Evolutionary conservation across 306 rosid genomes (phyloP), one percentile per base, ranked within the genome.

Genomic region (Inga leiocalycina): DNA sequence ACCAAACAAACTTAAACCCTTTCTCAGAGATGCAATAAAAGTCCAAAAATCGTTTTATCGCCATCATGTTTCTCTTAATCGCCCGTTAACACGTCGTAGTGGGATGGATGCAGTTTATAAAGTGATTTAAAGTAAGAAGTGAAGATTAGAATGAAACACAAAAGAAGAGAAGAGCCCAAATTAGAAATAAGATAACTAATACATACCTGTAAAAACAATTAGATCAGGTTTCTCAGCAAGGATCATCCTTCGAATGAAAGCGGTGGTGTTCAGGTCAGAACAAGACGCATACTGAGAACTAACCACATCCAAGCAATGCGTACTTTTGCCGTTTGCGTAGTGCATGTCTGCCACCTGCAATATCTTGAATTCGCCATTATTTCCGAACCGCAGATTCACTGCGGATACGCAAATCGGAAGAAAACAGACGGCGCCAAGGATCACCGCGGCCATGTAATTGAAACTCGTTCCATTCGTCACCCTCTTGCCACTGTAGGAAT

Each of bases 311-410:
- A 48, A n/a, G 45, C 98, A 96, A n/a, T 76, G 88, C 69, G 98
- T 94, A 4, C 78, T 41, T 62, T 84, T 88, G 13, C 99, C 99
- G 76, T 93, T 30, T 43, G 85, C 98, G 52, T 78, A 96, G 89
- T 96, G 99, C 99, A 96, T 96, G 39, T 96, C 99, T 67, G 98
- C 99, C 67, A 96, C 97, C 80, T 96, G 99, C 71, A 96, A 86
- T 67, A 96, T 92, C 94, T 92, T 96, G 74, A 96, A 96, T 89
- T 82, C 88, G 45, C 99, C 99, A 83, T 83, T 79, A 41, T 80
- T 24, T 10, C 69, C 89, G 80, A 96, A 94, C 59, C 90, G 78
- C 66, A 96, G 91, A 88, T 78, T 70, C 48, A 78, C 88, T 0
- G 90, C 85, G 5, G 73, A 67, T 14, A 62, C 88, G 76, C 86